phyloP scores from a whole-genome alignment of 441 rosid species.

The Euphorbia neoarborescens region DNA sequence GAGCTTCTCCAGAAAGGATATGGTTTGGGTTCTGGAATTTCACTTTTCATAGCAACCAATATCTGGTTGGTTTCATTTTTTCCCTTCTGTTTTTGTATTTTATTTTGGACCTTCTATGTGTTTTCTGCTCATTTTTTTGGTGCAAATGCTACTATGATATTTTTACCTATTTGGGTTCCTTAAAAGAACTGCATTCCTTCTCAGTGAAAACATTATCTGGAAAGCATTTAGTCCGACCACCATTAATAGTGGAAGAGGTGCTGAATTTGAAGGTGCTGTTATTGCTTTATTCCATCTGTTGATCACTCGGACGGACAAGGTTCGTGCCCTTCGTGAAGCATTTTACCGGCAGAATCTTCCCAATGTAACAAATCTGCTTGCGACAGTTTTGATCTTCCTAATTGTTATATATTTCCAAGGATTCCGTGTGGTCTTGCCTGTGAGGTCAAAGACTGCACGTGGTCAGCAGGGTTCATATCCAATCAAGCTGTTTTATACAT shows the following conservation, averaged over 20 bases:
- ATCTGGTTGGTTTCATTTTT: conserved; percentile 42
- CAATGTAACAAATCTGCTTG: conserved; percentile 71
- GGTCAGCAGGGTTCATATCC: conserved; percentile 96
- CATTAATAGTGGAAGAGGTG: conserved; percentile 87
- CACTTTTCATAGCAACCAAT: conserved; percentile 92
- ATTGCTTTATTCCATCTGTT: conserved; percentile 81
- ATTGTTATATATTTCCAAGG: conserved; percentile 78
- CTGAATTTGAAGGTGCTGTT: conserved; percentile 96
- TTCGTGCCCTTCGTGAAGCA: conserved; percentile 77
- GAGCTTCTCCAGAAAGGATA: conserved; percentile 91
- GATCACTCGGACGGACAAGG: conserved; percentile 73
- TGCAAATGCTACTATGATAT: not conserved
- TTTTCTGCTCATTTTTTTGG: not conserved
- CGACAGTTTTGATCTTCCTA: conserved; percentile 54
- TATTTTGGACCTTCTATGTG: not conserved
- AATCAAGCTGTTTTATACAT: conserved; percentile 67
- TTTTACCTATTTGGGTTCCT: not conserved
- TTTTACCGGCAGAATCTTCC: conserved; percentile 96
- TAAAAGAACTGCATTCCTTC: not conserved
- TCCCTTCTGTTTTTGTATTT: not conserved
- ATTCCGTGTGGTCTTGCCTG: conserved; percentile 71
- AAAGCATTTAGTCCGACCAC: conserved; percentile 96
- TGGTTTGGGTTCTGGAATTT: conserved; percentile 89
- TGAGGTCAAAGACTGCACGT: conserved; percentile 68
- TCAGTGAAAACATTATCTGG: conserved; percentile 87